Evolutionary conservation across 345 rosid species (phyloP), one percentile per base, ranked within the genome.

Genomic region (Moricandia moricandioides): DNA sequence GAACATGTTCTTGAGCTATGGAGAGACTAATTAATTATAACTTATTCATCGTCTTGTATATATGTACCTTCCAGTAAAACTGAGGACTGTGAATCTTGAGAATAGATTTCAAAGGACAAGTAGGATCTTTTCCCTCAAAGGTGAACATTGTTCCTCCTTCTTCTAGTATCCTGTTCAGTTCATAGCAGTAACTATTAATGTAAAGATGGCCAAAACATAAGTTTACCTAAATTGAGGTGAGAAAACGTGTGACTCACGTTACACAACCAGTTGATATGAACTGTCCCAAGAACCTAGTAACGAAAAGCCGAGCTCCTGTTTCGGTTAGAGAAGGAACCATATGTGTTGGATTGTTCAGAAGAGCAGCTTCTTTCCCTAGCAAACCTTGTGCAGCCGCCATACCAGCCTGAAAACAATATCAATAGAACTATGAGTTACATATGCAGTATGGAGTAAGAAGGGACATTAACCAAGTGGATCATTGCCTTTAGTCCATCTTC

Each of bases 31-130:
- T 4, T 52, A 30, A 11, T 4, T 5, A 14, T 5, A 57, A 57
- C 13, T 6, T 27, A 29, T 1, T 43, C 4, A 17, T 29, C 1
- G 43, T 4, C 37, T 12, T 16, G 37, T n/a, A n/a, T n/a, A n/a
- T n/a, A n/a, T n/a, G 12, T 76, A 91, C 99, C 97, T 94, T 94
- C 93, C 97, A 91, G 81, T 94, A 91, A 83, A 94, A 90, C 62
- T 83, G 91, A 49, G 97, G 93, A 82, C 72, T 86, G 82, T 91
- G 93, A 73, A 94, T 82, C 78, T 78, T 90, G 80, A 94, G 70
- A 35, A 78, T 74, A 73, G 83, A 72, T 75, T 82, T 86, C 63
- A 83, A 72, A 35, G 74, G 73, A 79, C 86, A 88, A 33, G 76
- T 82, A 71, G 77, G 66, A 24, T 57, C 56, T 14, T 82, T 73